Evolutionary conservation across 305 asterid genomes (phyloP).

Genomic region (Fraxinus latifolia): DNA sequence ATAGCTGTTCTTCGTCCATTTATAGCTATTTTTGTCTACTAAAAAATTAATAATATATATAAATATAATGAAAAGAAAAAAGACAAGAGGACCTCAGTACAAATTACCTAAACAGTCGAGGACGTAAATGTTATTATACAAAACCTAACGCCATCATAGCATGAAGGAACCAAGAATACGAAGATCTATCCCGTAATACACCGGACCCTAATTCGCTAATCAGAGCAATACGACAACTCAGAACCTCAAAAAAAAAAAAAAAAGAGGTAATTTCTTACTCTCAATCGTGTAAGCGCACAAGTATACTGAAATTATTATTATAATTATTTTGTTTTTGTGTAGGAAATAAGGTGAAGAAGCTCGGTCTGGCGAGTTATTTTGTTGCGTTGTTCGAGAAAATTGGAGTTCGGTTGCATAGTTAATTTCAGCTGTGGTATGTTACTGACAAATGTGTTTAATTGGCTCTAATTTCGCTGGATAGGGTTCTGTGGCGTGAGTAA

Average conservation of each 20-base stretch:
- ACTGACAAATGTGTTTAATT: not conserved
- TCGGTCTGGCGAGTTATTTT: conserved; percentile 18
- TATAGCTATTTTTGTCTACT: too few species aligned
- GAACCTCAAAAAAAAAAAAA: not conserved
- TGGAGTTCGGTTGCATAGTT: conserved; percentile 12
- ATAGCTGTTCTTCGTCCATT: too few species aligned
- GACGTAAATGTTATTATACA: too few species aligned
- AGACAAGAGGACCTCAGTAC: too few species aligned
- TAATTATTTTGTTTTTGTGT: not conserved
- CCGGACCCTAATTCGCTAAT: conserved; percentile 24
- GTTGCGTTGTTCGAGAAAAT: conserved; percentile 23
- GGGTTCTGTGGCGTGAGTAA: not conserved
- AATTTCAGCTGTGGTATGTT: conserved; percentile 25
- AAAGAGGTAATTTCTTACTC: conserved; percentile 23
- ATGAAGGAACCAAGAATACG: conserved; percentile 3
- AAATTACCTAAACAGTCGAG: too few species aligned
- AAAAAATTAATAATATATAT: too few species aligned
- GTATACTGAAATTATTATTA: not conserved
- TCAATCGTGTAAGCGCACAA: not conserved
- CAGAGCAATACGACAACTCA: not conserved
- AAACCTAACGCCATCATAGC: not conserved
- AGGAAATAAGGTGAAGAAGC: conserved; percentile 15
- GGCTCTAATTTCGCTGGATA: not conserved
- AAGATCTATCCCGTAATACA: not conserved
- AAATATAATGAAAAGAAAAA: too few species aligned